phyloP scores from a whole-genome alignment of 2,329 filamentous ascomycete genomes.

The Fusarium drepaniforme region DNA sequence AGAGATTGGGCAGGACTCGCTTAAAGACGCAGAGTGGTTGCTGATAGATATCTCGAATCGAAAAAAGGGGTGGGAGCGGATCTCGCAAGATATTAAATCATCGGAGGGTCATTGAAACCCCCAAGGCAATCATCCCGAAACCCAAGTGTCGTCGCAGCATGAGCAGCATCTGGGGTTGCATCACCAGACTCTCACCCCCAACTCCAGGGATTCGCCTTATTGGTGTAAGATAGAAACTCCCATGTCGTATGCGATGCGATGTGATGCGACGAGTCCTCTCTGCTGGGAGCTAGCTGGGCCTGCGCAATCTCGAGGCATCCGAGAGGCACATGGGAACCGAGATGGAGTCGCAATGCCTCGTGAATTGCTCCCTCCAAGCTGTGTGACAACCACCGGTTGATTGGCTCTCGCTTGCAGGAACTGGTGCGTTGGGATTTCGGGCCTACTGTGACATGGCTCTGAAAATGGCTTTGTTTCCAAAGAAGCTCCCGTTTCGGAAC shows the following conservation, averaged over 20 bases:
- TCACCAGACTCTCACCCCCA: constrained; percentile 36
- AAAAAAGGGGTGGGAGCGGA: constrained; percentile 21
- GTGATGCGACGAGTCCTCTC: constrained; percentile 1
- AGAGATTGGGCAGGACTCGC: not conserved
- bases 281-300: constrained; percentile 8
- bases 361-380: constrained; percentile 2
- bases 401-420: constrained; percentile 7
- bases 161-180: constrained; percentile 33
- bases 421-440: not conserved
- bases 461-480: constrained; percentile 3
- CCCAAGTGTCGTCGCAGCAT: constrained; percentile 24
- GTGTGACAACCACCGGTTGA: not conserved
- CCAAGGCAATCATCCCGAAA: constrained; percentile 32
- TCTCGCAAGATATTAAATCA: constrained; percentile 40
- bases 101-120: constrained; percentile 22
- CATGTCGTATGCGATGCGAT: constrained; percentile 29
- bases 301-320: constrained; percentile 24
- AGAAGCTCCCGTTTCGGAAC: not conserved
- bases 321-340: constrained; percentile 19
- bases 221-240: constrained; percentile 39
- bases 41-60: constrained; percentile 18
- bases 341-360: constrained; percentile 16
- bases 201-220: constrained; percentile 30
- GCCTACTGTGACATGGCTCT: not conserved
- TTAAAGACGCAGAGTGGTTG: constrained; percentile 21